Base-by-base conservation (phyloP, 2,329 filamentous ascomycete genomes). In the Pseudogymnoascus sp. region DNA sequence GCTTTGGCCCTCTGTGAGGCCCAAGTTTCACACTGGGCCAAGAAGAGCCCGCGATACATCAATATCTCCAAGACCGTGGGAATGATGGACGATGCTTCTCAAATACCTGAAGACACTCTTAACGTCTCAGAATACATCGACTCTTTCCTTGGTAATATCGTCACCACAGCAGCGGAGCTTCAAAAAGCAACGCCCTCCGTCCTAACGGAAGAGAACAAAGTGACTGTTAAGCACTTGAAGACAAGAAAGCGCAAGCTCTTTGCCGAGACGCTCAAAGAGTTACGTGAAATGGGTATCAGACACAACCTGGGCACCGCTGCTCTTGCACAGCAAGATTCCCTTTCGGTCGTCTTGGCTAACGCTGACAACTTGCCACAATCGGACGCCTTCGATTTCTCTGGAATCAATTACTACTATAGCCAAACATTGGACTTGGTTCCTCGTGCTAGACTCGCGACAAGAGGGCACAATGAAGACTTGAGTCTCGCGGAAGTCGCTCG, bases 221-320 rank as follows among this genome's bases (percentile, higher is more conserved):
- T 87, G 10, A 75, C 83, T 14, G 85, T 97, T 65, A 92, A 95
- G 74, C 91, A 97, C 73, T 84, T 97, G 68, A 97, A 97, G 78
- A 86, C 85, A 2, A 84, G 91, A 69, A 99, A 99, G 77, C 86
- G 91, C 47, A 92, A 92, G 69, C 82, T 97, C 12, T 94, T 96
- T 69, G 90, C 91, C 0, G 93, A 97, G 69, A 92, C 90, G 0
- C 78, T 99, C 66, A 92, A 90, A 70, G 84, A 87, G 21, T 78
- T 97, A 28, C 86, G 91, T 37, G 84, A 88, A 63, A 97, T 99
- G 93, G 94, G 94, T 3, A 84, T 99, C 69, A 88, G 88, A 69
- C 86, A 87, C 61, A 97, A 96, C 71, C 79, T 96, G 14, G 86
- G 89, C 67, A 86, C 85, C 12, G 85, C 90, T 71, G 80, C 88